phyloP scores from a whole-genome alignment of 495 filamentous ascomycete genomes.

The Aspergillus conjunctus region DNA sequence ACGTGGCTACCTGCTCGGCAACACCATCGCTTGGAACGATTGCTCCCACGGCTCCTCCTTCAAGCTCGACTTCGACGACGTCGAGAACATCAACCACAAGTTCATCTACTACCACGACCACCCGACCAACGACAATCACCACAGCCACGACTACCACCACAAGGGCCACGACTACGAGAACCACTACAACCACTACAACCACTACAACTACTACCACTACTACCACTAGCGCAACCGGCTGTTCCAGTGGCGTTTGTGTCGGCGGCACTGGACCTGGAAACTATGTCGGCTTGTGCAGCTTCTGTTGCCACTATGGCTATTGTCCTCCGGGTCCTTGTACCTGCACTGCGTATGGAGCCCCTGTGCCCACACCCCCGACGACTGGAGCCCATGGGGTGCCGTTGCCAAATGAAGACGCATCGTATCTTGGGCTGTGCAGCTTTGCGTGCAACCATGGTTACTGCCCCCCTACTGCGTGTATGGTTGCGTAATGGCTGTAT shows the following conservation, averaged over 20 bases:
- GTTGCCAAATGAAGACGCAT: slow-evolving; percentile 32
- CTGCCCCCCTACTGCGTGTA: slow-evolving; percentile 44
- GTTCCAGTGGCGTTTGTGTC: slow-evolving; percentile 27
- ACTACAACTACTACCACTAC: slow-evolving; percentile 18
- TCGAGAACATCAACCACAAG: slow-evolving; percentile 22
- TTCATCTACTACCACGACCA: slow-evolving; percentile 15
- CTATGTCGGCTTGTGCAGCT: slow-evolving; percentile 44
- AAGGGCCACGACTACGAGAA: slow-evolving; percentile 17
- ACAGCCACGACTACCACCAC: slow-evolving; percentile 20
- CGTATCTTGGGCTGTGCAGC: slow-evolving; percentile 45
- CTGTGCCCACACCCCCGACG: slow-evolving; percentile 28
- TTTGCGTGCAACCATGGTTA: slow-evolving; percentile 47
- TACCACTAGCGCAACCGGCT: background rate
- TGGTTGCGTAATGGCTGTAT: slow-evolving; percentile 3
- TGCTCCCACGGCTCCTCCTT: slow-evolving; percentile 28
- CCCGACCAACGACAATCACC: slow-evolving; percentile 15
- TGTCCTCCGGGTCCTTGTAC: slow-evolving; percentile 44
- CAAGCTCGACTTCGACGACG: slow-evolving; percentile 15
- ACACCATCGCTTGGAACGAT: slow-evolving; percentile 40
- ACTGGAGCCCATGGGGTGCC: slow-evolving; percentile 34
- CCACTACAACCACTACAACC: slow-evolving; percentile 14
- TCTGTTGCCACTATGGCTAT: slow-evolving; percentile 44
- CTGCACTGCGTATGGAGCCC: slow-evolving; percentile 38
- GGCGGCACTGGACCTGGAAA: slow-evolving; percentile 44
- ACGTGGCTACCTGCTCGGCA: slow-evolving; percentile 47